Evolutionary conservation across 305 asterid species (phyloP), one percentile per base, ranked within the genome.

Genomic region (Vinca major): DNA sequence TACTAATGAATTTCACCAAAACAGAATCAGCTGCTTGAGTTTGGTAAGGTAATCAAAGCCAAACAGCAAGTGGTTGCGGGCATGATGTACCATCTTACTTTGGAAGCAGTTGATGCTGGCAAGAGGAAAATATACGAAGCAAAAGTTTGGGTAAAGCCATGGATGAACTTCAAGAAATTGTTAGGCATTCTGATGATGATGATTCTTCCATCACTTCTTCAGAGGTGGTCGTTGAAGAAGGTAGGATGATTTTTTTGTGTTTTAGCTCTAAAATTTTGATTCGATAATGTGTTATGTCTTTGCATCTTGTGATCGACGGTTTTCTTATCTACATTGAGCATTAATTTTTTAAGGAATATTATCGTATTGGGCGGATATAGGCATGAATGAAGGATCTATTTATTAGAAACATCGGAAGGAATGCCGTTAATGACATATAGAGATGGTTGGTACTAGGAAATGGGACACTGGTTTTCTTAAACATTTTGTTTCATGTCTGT

Each of bases 51-150:
- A 66, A 87, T 86, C 44, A 84, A 88, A 75, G 86, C 94, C 1
- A 76, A 80, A 67, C 84, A 91, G 69, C 96, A 91, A 69, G 89
- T 85, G 53, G 96, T 91, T 62, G 58, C 92, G 2, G 95, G 96
- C 49, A 86, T 80, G 56, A 26, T 72, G 21, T 72, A 72, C 61
- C 20, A 65, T 44, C 75, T 64, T 19, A 57, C 65, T 10, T 16
- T 72, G 65, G 71, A 65, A 50, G 75, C 56, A 36, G 50, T 47
- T 8, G 76, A 72, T 72, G 61, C 43, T 48, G 71, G 71, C 67
- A 56, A 65, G 58, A 47, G 33, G 11, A 54, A 72, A 49, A 47
- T 16, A 45, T 72, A 14, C 2, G 70, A 39, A 57, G 66, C 66
- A 41, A 41, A 41, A 41, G 44, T 41, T 4, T 41, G 44, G 44